Conservation (phyloP, 768 basidiomycete genomes). For the Jaapia argillacea region DNA sequence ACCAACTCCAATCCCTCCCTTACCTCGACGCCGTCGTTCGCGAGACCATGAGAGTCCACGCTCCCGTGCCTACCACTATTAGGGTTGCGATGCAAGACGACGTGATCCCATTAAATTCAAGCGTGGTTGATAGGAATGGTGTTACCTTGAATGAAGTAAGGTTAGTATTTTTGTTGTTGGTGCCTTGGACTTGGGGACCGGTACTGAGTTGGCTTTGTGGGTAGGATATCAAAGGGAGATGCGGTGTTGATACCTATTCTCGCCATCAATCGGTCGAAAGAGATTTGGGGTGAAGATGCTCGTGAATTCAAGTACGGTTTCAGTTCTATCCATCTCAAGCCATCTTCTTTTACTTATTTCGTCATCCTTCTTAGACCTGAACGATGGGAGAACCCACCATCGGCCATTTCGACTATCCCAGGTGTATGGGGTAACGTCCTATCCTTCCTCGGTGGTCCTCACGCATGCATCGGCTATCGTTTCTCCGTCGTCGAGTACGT, state of each 20-base stretch:
- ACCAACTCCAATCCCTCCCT: constrained; percentile 51
- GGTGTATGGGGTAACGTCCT: constrained; percentile 13
- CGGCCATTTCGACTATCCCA: constrained; percentile 8
- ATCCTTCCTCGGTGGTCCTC: constrained; percentile 17
- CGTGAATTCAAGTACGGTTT: constrained; percentile 16
- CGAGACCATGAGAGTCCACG: constrained; percentile 47
- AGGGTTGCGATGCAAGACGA: constrained; percentile 43
- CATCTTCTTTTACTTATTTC: constrained; percentile 6
- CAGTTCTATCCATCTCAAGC: neutral
- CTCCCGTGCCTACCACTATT: constrained; percentile 35
- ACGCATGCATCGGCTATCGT: constrained; percentile 15
- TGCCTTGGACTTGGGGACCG: neutral
- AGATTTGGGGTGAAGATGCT: constrained; percentile 19
- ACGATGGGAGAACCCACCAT: constrained; percentile 14
- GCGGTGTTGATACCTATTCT: constrained; percentile 13
- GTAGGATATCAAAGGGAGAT: constrained; percentile 15
- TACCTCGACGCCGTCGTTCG: constrained; percentile 62
- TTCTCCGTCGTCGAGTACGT: constrained; percentile 10
- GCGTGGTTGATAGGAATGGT: constrained; percentile 35
- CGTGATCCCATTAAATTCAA: constrained; percentile 36
- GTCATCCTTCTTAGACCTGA: too few species aligned
- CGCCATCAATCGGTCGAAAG: constrained; percentile 13
- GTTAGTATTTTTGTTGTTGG: constrained; percentile 14
- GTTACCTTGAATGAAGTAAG: constrained; percentile 26
- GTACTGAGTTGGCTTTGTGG: too few species aligned